phyloP scores from a whole-genome alignment of 345 rosid species.

The Ceriops tagal region DNA sequence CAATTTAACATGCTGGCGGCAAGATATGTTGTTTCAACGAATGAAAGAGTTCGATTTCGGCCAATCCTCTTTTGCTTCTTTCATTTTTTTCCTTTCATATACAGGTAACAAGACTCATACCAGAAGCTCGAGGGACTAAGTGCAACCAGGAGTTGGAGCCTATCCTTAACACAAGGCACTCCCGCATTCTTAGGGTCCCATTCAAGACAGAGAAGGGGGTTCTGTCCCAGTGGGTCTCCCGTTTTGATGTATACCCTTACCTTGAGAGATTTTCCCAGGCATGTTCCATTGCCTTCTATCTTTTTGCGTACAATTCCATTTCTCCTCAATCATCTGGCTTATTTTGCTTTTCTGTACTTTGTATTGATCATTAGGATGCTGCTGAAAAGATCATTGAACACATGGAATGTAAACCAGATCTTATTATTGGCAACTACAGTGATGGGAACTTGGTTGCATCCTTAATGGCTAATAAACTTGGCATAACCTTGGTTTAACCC shows the following conservation, averaged over 20 bases:
- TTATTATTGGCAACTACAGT: constrained; percentile 85
- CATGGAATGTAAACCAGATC: constrained; percentile 75
- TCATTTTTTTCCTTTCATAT: background rate
- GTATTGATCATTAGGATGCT: constrained; percentile 43
- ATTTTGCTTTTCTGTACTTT: too few species aligned
- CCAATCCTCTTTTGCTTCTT: background rate
- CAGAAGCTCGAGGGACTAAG: constrained; percentile 72
- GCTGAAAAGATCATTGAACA: constrained; percentile 55
- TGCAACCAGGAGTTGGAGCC: constrained; percentile 82
- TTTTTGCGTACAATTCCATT: background rate
- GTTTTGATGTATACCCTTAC: constrained; percentile 90
- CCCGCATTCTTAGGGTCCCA: constrained; percentile 78
- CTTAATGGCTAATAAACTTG: constrained; percentile 70
- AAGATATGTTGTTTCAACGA: background rate
- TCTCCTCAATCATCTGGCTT: background rate
- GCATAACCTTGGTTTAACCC: constrained; percentile 60
- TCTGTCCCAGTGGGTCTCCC: constrained; percentile 81
- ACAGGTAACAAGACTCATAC: constrained; percentile 73
- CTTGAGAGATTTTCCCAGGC: constrained; percentile 75
- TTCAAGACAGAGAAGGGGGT: constrained; percentile 64
- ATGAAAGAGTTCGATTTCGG: background rate
- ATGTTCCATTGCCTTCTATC: constrained; percentile 1
- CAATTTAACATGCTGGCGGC: background rate
- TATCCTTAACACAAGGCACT: constrained; percentile 58
- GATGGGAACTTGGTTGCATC: constrained; percentile 95